Evolutionary conservation across 2,329 filamentous ascomycete species (phyloP).

Genomic region (Pezicula neosporulosa): DNA sequence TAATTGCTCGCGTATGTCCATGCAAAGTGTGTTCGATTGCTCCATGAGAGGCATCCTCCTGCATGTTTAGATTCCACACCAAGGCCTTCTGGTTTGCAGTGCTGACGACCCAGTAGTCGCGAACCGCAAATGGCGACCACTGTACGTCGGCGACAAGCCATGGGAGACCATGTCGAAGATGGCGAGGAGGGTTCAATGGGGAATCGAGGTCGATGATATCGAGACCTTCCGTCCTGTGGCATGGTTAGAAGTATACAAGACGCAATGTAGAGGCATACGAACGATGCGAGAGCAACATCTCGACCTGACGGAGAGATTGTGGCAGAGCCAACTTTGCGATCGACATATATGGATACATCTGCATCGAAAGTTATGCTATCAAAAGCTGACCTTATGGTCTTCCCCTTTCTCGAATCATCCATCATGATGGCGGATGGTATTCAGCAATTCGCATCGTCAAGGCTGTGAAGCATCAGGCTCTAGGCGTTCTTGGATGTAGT

Average conservation of each 20-base stretch:
- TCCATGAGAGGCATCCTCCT: slow-evolving; percentile 60
- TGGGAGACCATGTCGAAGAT: slow-evolving; percentile 81
- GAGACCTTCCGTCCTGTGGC: slow-evolving; percentile 65
- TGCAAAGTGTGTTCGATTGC: slow-evolving; percentile 85
- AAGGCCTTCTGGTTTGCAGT: slow-evolving; percentile 93
- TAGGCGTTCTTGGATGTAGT: background rate
- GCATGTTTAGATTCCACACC: slow-evolving; percentile 85
- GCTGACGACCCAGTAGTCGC: slow-evolving; percentile 91
- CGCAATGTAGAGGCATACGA: slow-evolving; percentile 19
- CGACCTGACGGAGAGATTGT: slow-evolving; percentile 89
- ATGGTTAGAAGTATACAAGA: slow-evolving; percentile 5
- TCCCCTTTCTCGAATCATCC: slow-evolving; percentile 47
- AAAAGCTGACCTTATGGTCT: slow-evolving; percentile 64
- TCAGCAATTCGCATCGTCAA: too few relatives aligned
- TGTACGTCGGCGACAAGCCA: slow-evolving; percentile 96
- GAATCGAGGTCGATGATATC: slow-evolving; percentile 91
- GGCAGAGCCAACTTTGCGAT: slow-evolving; percentile 72
- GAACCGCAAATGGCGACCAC: slow-evolving; percentile 88
- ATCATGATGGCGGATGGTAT: slow-evolving; percentile 15
- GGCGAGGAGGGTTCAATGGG: slow-evolving; percentile 80
- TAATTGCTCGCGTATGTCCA: slow-evolving; percentile 83
- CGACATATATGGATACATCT: slow-evolving; percentile 80
- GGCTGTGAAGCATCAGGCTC: background rate
- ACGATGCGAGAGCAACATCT: slow-evolving; percentile 85
- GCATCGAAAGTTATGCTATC: slow-evolving; percentile 86